Evolutionary conservation across 1,139 yeast species (phyloP).

Genomic region (Blastobotrys capitulatus): DNA sequence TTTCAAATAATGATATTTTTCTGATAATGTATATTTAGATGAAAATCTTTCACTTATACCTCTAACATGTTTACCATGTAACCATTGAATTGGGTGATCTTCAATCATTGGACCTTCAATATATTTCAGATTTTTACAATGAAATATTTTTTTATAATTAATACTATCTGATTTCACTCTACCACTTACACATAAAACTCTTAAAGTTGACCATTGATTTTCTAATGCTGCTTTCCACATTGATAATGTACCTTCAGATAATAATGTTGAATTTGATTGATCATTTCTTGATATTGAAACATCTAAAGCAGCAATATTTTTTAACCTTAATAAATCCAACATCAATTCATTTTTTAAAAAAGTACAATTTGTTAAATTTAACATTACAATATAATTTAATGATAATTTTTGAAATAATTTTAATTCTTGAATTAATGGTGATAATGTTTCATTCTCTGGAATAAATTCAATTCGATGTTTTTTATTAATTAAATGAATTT

Average conservation of each 20-base stretch:
- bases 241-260: constrained; percentile 14
- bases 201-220: constrained; percentile 18
- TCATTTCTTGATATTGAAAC: constrained; percentile 14
- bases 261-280: background rate
- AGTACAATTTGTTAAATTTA: constrained; percentile 18
- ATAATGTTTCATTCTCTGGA: background rate
- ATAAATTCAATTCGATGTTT: constrained; percentile 8
- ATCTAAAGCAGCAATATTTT: constrained; percentile 22
- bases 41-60: constrained; percentile 7
- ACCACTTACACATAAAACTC: constrained; percentile 19
- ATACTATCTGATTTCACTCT: background rate
- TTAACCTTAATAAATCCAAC: constrained; percentile 16
- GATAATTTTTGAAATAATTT: background rate
- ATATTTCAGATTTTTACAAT: constrained; percentile 6
- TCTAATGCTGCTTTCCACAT: constrained; percentile 24
- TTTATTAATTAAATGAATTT: background rate
- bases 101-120: constrained; percentile 10
- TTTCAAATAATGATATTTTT: constrained; percentile 6
- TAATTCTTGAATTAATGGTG: background rate
- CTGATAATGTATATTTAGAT: constrained; percentile 6
- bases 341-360: constrained; percentile 4
- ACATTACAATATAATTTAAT: constrained; percentile 14
- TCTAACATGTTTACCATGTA: constrained; percentile 3
- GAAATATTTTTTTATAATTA: background rate
- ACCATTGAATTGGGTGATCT: constrained; percentile 3